Percentiles rank a stretch among this genome's conserved stretches.
These are phyloP conservation scores for Scalesia atractyloides DNA, from an alignment of 129 eudicot species.

Conservation along the genomic window DNA sequence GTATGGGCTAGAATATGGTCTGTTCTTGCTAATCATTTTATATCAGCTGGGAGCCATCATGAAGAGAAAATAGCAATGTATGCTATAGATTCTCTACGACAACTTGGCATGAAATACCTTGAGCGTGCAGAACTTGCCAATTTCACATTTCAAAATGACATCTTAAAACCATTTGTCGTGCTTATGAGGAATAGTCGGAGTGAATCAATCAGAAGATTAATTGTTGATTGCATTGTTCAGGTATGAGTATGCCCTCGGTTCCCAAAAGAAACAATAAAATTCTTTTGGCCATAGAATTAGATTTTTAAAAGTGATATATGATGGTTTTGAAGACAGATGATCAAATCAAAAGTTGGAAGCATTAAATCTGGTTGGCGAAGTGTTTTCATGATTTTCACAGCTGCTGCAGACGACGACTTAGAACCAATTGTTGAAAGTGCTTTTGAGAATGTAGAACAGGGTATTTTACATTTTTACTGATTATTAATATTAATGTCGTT, in stretches of 20 bases:
- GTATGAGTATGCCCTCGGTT: constrained; percentile 37
- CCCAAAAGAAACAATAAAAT: neutral
- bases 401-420: constrained; percentile 91
- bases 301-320: constrained; percentile 15
- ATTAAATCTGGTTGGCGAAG: constrained; percentile 99
- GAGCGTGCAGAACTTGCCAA: constrained; percentile 97
- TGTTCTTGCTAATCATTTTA: constrained; percentile 88
- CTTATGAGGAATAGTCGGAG: constrained; percentile 83
- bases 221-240: constrained; percentile 96
- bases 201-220: constrained; percentile 76
- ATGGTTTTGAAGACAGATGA: constrained; percentile 57
- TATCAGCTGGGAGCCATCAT: constrained; percentile 93
- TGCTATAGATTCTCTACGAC: constrained; percentile 93
- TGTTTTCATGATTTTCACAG: constrained; percentile 94
- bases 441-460: constrained; percentile 98
- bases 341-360: constrained; percentile 93
- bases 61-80: constrained; percentile 98
- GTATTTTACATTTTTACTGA: constrained; percentile 35
- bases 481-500: constrained; percentile 12
- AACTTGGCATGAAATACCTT: constrained; percentile 95
- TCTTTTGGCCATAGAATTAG: constrained; percentile 8
- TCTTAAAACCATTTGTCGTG: constrained; percentile 91
- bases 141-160: constrained; percentile 95
- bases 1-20: constrained; percentile 99
- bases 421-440: constrained; percentile 98